Base-by-base conservation (phyloP, 208 protist genomes). In the Leishmania tarentolae region DNA sequence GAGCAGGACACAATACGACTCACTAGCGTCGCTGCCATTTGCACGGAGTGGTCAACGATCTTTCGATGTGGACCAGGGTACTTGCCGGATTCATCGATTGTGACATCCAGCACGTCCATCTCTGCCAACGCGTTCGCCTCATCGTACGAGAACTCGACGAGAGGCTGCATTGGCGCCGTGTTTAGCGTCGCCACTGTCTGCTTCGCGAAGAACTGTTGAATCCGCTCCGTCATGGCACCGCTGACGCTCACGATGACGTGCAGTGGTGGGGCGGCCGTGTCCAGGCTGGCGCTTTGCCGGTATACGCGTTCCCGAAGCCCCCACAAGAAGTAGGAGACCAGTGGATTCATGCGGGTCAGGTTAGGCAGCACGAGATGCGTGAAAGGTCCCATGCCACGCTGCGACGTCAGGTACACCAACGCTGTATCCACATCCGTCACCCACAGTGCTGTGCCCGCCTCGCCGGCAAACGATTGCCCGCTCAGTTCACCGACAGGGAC, bases 281-380 rank as follows among this genome's bases (percentile, higher is more conserved):
- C 86, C 71, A 87, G 71, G 70, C 85, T 91, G 74, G 77, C 79
- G 82, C 88, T 92, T 31, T 85, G 86, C 7, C 81, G 83, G 79
- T 90, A 88, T 24, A 95, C 80, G 31, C 90, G 86, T 83, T 95
- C 86, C n/a, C 90, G 87, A n/a, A 94, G 69, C 19, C 83, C 89
- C 88, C 85, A 90, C 37, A 94, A 69, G 69, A 93, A 88, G 82
- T 90, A 94, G 75, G 92, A 92, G 44, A 93, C 77, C 37, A 94
- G 83, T 40, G 87, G 93, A 19, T 86, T 95, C 71, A 90, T 91
- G 75, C 81, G 87, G 28, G 83, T 88, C 31, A 92, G 70, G 63
- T 85, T 89, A 37, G 93, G 95, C 35, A 98, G 77, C 37, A 98
- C 84, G 59, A 97, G 82, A 82, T 98, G 93, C 44, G 95, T 96